Evolutionary conservation across 371 early-diverging fungal genomes (phyloP).

Genomic region (Dichotomocladium elegans): DNA sequence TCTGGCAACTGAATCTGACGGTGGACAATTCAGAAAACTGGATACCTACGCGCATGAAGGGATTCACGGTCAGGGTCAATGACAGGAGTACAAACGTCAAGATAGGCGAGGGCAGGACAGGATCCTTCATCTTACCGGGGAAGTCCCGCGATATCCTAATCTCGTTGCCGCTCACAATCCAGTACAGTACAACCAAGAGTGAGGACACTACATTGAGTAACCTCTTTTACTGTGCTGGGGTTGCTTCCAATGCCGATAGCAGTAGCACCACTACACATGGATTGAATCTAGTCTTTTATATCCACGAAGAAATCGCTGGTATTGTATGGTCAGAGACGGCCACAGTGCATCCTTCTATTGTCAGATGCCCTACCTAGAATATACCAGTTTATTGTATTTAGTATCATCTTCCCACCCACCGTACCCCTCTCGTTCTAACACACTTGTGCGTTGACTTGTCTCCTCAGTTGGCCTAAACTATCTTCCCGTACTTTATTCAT

Average conservation of each 20-base stretch:
- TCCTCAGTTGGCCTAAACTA: no score
- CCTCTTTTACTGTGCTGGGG: neutral
- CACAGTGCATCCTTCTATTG: constrained; percentile 13
- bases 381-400: no score
- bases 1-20: constrained; percentile 17
- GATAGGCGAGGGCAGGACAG: constrained; percentile 17
- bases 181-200: constrained; percentile 3
- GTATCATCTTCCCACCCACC: no score
- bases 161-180: constrained; percentile 9
- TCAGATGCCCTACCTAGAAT: constrained; percentile 24
- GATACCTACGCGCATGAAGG: constrained; percentile 20
- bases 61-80: constrained; percentile 4
- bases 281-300: constrained; percentile 18
- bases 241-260: neutral
- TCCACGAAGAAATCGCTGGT: constrained; percentile 26
- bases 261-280: constrained; percentile 10
- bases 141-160: neutral
- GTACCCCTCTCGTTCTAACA: no score
- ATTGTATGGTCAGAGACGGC: constrained; percentile 19
- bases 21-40: constrained; percentile 22
- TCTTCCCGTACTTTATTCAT: no score
- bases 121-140: constrained; percentile 10
- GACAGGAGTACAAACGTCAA: constrained; percentile 8
- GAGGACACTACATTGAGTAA: constrained; percentile 6
- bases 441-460: no score